These are phyloP conservation scores for Dactylellina haptotyla DNA, from an alignment of 2,329 filamentous ascomycete species.

Conservation along the genomic window DNA sequence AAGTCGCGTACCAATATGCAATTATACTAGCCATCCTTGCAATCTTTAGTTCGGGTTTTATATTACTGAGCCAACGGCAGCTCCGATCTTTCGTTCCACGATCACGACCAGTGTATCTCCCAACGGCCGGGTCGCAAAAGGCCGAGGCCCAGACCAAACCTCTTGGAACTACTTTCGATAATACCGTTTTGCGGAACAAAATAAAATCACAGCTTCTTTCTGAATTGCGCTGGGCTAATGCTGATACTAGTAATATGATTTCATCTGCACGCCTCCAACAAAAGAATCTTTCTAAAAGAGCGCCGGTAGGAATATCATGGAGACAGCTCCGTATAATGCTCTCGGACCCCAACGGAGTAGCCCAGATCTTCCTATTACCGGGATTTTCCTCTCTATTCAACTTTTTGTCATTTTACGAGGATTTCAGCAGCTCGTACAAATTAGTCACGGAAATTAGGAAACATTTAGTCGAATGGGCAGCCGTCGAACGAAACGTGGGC, in stretches of 20 bases:
- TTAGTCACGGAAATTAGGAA: background rate
- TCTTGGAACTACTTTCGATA: background rate
- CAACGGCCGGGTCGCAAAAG: background rate
- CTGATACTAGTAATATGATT: no score
- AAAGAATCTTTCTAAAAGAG: slow-evolving; percentile 15
- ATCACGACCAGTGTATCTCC: background rate
- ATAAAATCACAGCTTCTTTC: no score
- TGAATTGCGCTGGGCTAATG: no score
- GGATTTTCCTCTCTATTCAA: background rate
- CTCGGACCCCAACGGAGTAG: background rate
- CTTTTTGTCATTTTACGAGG: slow-evolving; percentile 16
- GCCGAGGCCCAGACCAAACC: background rate
- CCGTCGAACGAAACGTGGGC: background rate
- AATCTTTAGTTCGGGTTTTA: background rate
- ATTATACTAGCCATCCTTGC: slow-evolving; percentile 1
- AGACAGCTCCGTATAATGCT: slow-evolving; percentile 18
- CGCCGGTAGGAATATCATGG: slow-evolving; percentile 13
- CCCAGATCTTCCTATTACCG: background rate
- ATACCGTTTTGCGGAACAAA: background rate
- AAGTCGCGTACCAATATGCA: background rate
- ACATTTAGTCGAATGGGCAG: background rate
- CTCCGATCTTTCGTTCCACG: background rate
- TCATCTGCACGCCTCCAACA: background rate
- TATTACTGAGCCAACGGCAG: slow-evolving; percentile 5
- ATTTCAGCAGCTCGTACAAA: background rate